Conservation (phyloP, 2,329 filamentous ascomycete genomes). For the Ophiocordyceps australis region DNA sequence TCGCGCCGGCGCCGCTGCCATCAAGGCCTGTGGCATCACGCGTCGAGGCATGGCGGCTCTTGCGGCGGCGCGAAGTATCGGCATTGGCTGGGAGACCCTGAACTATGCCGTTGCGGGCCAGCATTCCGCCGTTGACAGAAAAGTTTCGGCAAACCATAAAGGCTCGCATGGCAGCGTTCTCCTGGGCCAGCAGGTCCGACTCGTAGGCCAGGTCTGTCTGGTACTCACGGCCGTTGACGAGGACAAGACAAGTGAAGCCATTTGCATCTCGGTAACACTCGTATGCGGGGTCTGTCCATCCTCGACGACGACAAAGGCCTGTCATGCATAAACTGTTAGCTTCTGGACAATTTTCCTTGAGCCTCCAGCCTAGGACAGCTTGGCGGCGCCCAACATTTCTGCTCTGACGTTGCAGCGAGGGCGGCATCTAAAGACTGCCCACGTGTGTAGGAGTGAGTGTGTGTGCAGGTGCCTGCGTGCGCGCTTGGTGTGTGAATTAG, state of each 20-base stretch:
- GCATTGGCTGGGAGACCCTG: slow-evolving; percentile 40
- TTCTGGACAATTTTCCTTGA: too few species aligned
- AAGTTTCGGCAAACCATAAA: slow-evolving; percentile 98
- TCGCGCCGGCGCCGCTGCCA: neutral
- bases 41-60: slow-evolving; percentile 32
- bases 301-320: slow-evolving; percentile 90
- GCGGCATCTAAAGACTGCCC: too few species aligned
- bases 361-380: too few species aligned
- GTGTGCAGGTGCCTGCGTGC: too few species aligned
- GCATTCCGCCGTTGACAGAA: slow-evolving; percentile 90
- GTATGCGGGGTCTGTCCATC: slow-evolving; percentile 84
- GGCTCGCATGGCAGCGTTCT: slow-evolving; percentile 87
- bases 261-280: slow-evolving; percentile 56
- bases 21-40: slow-evolving; percentile 16
- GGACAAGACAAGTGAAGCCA: slow-evolving; percentile 77
- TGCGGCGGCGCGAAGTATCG: slow-evolving; percentile 27
- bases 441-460: too few species aligned
- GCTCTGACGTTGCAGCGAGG: too few species aligned
- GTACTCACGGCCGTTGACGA: slow-evolving; percentile 94
- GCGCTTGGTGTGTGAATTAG: too few species aligned
- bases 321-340: too few species aligned
- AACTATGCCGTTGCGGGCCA: slow-evolving; percentile 49
- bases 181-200: slow-evolving; percentile 66
- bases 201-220: slow-evolving; percentile 77
- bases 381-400: too few species aligned